Base-by-base conservation (phyloP, 2,329 filamentous ascomycete species). In the Biscogniauxia marginata region DNA sequence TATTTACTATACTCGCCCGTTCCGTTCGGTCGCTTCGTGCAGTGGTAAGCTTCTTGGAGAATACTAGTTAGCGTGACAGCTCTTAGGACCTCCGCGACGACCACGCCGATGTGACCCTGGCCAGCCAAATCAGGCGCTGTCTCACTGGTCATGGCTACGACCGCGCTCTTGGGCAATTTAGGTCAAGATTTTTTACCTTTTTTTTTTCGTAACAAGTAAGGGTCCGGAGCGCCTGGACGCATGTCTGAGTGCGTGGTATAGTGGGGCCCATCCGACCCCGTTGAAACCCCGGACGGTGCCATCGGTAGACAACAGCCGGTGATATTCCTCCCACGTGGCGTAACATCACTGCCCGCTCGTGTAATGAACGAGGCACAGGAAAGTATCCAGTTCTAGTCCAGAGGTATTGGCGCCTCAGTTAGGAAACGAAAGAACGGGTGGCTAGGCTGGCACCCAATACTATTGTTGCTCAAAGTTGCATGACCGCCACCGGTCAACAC, bases 351-450 rank as follows among this genome's bases (percentile, higher is more conserved):
- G 87, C 2, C 88, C 87, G 2, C 86, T 89, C 22, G 84, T 83
- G 50, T 85, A 88, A 84, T 88, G 90, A 68, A 90, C 85, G n/a
- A 86, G 64, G 90, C 84, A 69, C 90, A 90, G 0, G 87, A 87
- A 25, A 90, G 75, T 8, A 86, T 69, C 84, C 86, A 90, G 63
- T 82, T 82, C 67, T 84, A 82, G 69, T 89, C 82, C 70, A 88
- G 90, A 21, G 80, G 73, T 51, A 83, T 79, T 18, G 90, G 73
- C 7, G 81, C 79, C 60, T 88, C 81, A 57, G 88, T 88, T 39
- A 88, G 82, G 50, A 82, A 79, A 54, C 84, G 75, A 77, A 88
- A 90, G 76, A 88, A 90, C 0, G 86, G 86, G 65, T 91, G 88
- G 58, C 84, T 79, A 5, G 87, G 86, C 3, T 86, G 77, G 21